Conservation (phyloP, 192 early-diverging fungal species). For the Backusella australiensis region DNA sequence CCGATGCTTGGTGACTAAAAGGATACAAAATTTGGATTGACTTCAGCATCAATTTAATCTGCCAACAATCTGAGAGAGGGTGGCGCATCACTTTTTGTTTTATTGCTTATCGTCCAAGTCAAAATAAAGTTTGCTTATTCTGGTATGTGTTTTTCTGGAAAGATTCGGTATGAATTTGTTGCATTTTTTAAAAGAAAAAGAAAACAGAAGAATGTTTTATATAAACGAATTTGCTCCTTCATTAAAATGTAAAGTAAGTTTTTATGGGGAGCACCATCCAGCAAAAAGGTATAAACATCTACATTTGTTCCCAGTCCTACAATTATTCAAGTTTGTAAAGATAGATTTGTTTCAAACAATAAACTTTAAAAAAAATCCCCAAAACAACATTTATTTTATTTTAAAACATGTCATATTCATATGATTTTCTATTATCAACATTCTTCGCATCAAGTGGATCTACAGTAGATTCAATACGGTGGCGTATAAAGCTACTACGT, state of each 20-base stretch:
- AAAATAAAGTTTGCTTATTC: neutral
- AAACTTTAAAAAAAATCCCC: neutral
- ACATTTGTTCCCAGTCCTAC: neutral
- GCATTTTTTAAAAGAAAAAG: neutral
- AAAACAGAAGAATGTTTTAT: too few species aligned
- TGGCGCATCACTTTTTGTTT: too few species aligned
- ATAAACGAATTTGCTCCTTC: too few species aligned
- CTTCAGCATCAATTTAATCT: too few species aligned
- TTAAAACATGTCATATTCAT: slow-evolving; percentile 27
- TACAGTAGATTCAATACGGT: neutral
- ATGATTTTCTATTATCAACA: slow-evolving; percentile 22
- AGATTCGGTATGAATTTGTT: neutral
- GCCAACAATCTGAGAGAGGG: too few species aligned
- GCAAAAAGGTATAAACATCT: neutral
- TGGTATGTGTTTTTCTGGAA: neutral
- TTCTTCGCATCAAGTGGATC: slow-evolving; percentile 35
- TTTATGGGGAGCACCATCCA: neutral
- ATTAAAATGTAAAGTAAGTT: too few species aligned
- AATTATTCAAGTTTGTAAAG: neutral
- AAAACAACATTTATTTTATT: neutral
- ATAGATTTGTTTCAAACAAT: neutral
- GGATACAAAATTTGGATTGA: too few species aligned
- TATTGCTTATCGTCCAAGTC: too few species aligned
- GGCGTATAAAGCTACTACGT: slow-evolving; percentile 13
- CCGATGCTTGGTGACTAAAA: too few species aligned